phyloP scores from a whole-genome alignment of 108 stramenopile species.

The Fistulifera solaris region DNA sequence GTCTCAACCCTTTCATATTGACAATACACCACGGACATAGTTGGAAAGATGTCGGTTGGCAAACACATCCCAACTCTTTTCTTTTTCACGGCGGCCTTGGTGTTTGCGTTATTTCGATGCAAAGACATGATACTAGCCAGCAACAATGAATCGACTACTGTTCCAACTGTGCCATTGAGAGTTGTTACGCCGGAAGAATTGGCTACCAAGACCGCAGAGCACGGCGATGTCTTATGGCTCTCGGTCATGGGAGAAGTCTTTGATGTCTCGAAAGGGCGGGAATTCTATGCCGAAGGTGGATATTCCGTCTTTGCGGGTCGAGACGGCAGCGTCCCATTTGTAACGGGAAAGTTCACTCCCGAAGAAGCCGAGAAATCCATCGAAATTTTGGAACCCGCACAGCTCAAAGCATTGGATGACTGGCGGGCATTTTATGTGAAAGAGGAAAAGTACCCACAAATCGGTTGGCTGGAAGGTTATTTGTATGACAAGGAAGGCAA shows the following conservation, averaged over 20 bases:
- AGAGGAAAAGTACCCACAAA: constrained; percentile 32
- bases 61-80: not conserved
- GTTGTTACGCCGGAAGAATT: constrained; percentile 11
- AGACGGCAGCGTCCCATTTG: constrained; percentile 20
- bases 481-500: constrained; percentile 42
- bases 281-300: constrained; percentile 46
- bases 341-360: constrained; percentile 52
- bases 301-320: constrained; percentile 42
- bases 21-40: no score
- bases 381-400: constrained; percentile 27
- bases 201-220: not conserved
- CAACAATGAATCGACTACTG: no score
- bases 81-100: not conserved
- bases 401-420: constrained; percentile 22
- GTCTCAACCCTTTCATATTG: no score
- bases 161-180: not conserved
- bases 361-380: constrained; percentile 46
- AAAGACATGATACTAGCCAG: not conserved
- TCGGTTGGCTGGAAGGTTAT: constrained; percentile 28
- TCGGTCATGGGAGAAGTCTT: constrained; percentile 71
- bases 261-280: constrained; percentile 54
- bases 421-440: constrained; percentile 39
- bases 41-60: no score
- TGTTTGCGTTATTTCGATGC: not conserved
- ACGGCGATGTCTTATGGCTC: constrained; percentile 43